These are phyloP conservation scores for Aspergillus pseudotamarii DNA, from an alignment of 2,329 filamentous ascomycete species.

Conservation along the genomic window DNA sequence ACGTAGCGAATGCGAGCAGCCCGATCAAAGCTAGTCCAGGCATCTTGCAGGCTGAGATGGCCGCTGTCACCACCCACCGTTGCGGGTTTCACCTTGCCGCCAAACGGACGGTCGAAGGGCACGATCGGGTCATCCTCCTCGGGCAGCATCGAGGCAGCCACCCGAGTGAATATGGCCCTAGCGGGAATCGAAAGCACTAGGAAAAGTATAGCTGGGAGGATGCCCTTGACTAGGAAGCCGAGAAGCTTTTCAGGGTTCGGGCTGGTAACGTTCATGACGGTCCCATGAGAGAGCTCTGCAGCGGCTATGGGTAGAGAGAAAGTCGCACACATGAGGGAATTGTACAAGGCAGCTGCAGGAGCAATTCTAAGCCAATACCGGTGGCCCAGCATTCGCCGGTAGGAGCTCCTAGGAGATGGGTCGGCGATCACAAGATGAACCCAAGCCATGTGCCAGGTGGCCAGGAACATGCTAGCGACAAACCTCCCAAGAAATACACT, in stretches of 20 bases:
- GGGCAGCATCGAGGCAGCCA: conserved; percentile 84
- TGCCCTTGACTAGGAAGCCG: neutral
- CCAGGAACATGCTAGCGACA: conserved; percentile 60
- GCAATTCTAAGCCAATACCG: conserved; percentile 69
- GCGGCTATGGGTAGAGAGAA: conserved; percentile 47
- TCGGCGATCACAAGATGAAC: conserved; percentile 82
- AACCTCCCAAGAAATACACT: conserved; percentile 46
- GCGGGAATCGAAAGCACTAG: conserved; percentile 71
- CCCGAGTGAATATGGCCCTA: conserved; percentile 74
- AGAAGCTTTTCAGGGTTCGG: neutral
- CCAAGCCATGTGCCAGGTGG: conserved; percentile 75
- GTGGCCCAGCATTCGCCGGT: conserved; percentile 68
- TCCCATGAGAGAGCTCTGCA: conserved; percentile 48
- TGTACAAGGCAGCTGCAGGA: conserved; percentile 61
- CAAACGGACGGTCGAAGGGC: conserved; percentile 85
- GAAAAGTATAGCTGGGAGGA: neutral
- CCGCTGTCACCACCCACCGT: conserved; percentile 67
- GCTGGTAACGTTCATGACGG: no score
- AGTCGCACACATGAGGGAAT: conserved; percentile 30
- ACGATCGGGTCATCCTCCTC: conserved; percentile 82
- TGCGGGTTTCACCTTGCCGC: conserved; percentile 73
- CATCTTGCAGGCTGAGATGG: conserved; percentile 59
- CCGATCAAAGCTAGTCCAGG: conserved; percentile 77
- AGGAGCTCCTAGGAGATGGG: conserved; percentile 65
- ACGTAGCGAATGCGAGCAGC: conserved; percentile 72